Evolutionary conservation across 352 stramenopile genomes (phyloP), one percentile per base, ranked within the genome.

Genomic region (Phytopythium litorale): DNA sequence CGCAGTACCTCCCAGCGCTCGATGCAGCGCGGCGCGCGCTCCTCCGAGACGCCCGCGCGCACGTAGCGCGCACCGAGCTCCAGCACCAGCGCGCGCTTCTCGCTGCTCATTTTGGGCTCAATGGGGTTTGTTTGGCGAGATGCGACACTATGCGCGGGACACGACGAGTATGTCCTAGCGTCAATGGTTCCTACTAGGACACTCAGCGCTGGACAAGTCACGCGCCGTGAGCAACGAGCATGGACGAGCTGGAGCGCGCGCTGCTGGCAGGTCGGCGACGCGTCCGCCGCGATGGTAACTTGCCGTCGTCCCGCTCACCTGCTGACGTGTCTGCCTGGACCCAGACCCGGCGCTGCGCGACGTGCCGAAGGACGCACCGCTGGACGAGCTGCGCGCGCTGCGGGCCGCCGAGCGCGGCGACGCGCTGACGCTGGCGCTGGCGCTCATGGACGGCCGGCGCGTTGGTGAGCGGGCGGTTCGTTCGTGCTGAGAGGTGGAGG

Each of bases 21-120:
- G 12, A 93, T 71, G 45, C 68, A 84, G 15, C 84, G 87, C 51
- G 87, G 84, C 32, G 79, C 76, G 23, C 84, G 79, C 71, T 96
- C 87, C 49, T 84, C 83, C 11, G 87, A 88, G 49, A 96, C 62
- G 18, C 87, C 87, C 58, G 74, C 84, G 60, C 86, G 82, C 45
- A 87, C 63, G 70, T 80, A 92, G 46, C 80, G 81, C 19, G 68
- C 64, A 45, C 87, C 87, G 33, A 96, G 58, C 64, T 96, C 87
- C 56, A 96, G 65, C 66, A 96, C 84, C 52, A 96, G 78, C 73
- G 81, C 73, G 51, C 63, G 79, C 72, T 84, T 86, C 60, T 86
- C 77, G 55, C 58, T 69, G 45, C 56, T 68, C 67, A 68, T 70
- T n/a, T 7, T 49, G 32, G 16, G 21, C 13, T 12, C 40, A 45